Evolutionary conservation across 2,329 filamentous ascomycete genomes (phyloP).

Genomic region (Aspergillus melleus): DNA sequence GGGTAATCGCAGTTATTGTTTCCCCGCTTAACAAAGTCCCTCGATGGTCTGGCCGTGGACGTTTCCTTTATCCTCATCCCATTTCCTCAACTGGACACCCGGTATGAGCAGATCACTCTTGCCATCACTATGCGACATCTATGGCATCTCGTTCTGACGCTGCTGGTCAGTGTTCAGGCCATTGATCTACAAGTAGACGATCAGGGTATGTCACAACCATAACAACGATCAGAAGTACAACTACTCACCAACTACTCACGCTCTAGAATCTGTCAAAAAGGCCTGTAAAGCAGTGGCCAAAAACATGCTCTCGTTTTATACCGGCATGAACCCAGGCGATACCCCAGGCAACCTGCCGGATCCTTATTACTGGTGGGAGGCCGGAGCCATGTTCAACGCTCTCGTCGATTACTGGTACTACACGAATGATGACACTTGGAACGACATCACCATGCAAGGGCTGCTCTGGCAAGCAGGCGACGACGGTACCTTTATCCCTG

Average conservation of each 20-base stretch:
- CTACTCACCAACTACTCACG: not conserved
- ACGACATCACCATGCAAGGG: slow-evolving; percentile 37
- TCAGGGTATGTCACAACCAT: slow-evolving; percentile 7
- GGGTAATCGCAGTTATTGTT: not conserved
- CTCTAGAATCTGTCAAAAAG: slow-evolving; percentile 47
- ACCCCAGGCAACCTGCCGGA: slow-evolving; percentile 52
- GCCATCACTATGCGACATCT: slow-evolving; percentile 14
- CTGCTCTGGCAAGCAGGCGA: slow-evolving; percentile 41
- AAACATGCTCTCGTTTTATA: slow-evolving; percentile 56
- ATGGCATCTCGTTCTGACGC: slow-evolving; percentile 14
- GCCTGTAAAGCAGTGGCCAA: slow-evolving; percentile 47
- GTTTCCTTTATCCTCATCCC: not conserved
- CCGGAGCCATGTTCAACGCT: slow-evolving; percentile 44
- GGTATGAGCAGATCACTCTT: not conserved
- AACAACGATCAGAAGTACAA: too few relatives aligned
- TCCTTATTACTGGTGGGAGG: slow-evolving; percentile 51
- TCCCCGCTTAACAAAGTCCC: not conserved
- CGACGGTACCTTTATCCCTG: slow-evolving; percentile 41
- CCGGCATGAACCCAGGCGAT: slow-evolving; percentile 47
- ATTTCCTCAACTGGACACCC: not conserved
- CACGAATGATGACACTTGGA: slow-evolving; percentile 44
- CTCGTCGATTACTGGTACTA: slow-evolving; percentile 47
- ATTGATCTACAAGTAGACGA: slow-evolving; percentile 17
- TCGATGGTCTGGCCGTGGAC: not conserved
- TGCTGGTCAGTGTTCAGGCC: slow-evolving; percentile 14